Evolutionary conservation across 2,329 filamentous ascomycete genomes (phyloP), one percentile per base, ranked within the genome.

Genomic region (Colletotrichum melonis): DNA sequence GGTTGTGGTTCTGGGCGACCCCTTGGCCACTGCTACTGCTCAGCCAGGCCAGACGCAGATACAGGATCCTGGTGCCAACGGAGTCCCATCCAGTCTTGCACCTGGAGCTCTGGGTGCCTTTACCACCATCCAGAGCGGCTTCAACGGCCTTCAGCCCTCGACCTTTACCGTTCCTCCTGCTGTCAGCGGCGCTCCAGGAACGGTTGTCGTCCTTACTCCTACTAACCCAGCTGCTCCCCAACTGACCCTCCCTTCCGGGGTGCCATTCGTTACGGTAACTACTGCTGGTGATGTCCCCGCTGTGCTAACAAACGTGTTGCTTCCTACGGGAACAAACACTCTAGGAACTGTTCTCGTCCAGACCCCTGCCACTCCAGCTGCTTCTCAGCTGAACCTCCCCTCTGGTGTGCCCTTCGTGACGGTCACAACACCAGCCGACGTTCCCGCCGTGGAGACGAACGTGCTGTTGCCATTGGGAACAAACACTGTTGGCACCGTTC

Each of bases 121-220:
- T 35, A 73, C 66, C 2, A 73, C 70, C 30, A 70, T 73, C 16
- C 59, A 70, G 67, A 65, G 59, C 3, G 70, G 70, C 3, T 73
- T 73, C 42, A 42, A 67, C 9, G 70, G 70, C 4, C 2, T n/a
- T 19, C 46, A 52, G 16, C 71, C 71, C 14, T 62, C 68, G 19
- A 74, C 71, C 12, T 72, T 71, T 14, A 72, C 71, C 1, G 62
- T 74, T 8, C 68, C 71, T 16, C 71, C 71, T 14, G 60, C 57
- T 16, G 38, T 26, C 0, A 11, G 56, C n/a, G 32, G 42, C 16
- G 14, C 12, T 6, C 26, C 22, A 38, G 72, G 49, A 6, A 74
- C 72, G 3, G 72, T 74, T 52, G 63, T 74, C 16, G 52, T 74
- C 24, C 30, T 74, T 5, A 63, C 62, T 24, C 72, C 72, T 38